phyloP scores from a whole-genome alignment of 192 early-diverging fungal genomes.

The Kickxella alabastrina region DNA sequence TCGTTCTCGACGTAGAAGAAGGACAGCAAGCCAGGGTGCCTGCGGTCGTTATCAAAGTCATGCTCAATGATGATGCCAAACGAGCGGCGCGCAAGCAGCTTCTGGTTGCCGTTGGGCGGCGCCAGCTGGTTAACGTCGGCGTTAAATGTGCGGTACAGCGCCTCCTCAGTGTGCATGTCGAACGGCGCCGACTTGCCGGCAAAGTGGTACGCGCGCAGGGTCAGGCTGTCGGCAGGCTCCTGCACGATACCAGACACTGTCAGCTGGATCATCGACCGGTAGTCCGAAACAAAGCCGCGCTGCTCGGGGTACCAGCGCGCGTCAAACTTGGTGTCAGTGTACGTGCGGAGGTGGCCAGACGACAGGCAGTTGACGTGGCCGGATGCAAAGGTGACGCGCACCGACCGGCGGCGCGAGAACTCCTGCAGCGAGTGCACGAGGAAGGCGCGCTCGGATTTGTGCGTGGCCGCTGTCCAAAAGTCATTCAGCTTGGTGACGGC shows the following conservation, averaged over 20 bases:
- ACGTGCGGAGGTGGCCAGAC: slow-evolving; percentile 57
- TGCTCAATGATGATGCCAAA: slow-evolving; percentile 52
- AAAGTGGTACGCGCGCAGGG: slow-evolving; percentile 57
- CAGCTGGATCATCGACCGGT: slow-evolving; percentile 74
- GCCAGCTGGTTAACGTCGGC: slow-evolving; percentile 56
- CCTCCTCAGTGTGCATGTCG: slow-evolving; percentile 62
- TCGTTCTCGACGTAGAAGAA: slow-evolving; percentile 52
- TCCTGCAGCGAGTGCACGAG: slow-evolving; percentile 64
- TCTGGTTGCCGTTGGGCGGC: slow-evolving; percentile 46
- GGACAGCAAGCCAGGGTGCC: slow-evolving; percentile 35
- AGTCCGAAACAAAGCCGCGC: slow-evolving; percentile 56
- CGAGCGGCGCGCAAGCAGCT: slow-evolving; percentile 59
- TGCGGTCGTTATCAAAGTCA: slow-evolving; percentile 44
- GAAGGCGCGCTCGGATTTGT: slow-evolving; percentile 63
- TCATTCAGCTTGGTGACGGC: slow-evolving; percentile 75
- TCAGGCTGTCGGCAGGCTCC: slow-evolving; percentile 62
- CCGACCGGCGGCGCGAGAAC: slow-evolving; percentile 55
- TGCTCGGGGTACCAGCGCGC: slow-evolving; percentile 47
- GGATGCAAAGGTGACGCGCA: slow-evolving; percentile 73
- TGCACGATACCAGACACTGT: slow-evolving; percentile 75
- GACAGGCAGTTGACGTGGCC: slow-evolving; percentile 77
- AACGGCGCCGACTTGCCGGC: slow-evolving; percentile 55
- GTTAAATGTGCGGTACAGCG: slow-evolving; percentile 68
- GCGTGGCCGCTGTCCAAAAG: slow-evolving; percentile 61
- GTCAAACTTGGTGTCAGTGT: slow-evolving; percentile 36